Evolutionary conservation across 768 basidiomycete species (phyloP), one percentile per base, ranked within the genome.

Genomic region (Serendipita indica): DNA sequence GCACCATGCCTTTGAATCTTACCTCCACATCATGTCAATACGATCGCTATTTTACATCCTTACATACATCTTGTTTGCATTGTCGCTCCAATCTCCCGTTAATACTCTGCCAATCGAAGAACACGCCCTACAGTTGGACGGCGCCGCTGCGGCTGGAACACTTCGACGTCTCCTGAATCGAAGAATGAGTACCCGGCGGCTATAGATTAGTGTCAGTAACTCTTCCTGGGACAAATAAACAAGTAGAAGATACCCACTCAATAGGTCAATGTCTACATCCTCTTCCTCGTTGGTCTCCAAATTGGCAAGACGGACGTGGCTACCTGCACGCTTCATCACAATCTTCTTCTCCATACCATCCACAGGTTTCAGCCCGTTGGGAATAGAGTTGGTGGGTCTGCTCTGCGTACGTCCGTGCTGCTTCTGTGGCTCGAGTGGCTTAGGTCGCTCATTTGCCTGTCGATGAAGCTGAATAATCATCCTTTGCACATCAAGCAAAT

Each of bases 361-460:
- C 20, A 43, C 14, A 58, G 63, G 37, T 39, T 56, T 14, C 54
- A 64, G 52, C n/a, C n/a, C n/a, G n/a, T n/a, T n/a, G n/a, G n/a
- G n/a, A n/a, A n/a, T n/a, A n/a, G n/a, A n/a, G 18, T 27, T 18
- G 3, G n/a, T 32, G 33, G 35, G 30, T 22, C 18, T 14, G 49
- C 66, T 39, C 69, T 65, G 13, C 69, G 65, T 58, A 69, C 69
- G 39, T 71, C 71, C 27, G 72, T 71, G 59, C 67, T 60, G 1
- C 72, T 62, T 61, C 72, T 62, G 13, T 67, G 65, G 12, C 69
- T 70, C 76, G 70, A 87, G 86, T 64, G 92, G 87, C 62, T 79
- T 83, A 2, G 78, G 81, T 22, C 80, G 80, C 67, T 89, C 87
- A 70, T 97, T 97, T 28, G 90, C 90, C 2, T 84, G 80, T 34